A percentile compares a stretch with the other conserved stretches of the same genome.
phyloP scores from a whole-genome alignment of 2,329 filamentous ascomycete species.

The Cercospora beticola region DNA sequence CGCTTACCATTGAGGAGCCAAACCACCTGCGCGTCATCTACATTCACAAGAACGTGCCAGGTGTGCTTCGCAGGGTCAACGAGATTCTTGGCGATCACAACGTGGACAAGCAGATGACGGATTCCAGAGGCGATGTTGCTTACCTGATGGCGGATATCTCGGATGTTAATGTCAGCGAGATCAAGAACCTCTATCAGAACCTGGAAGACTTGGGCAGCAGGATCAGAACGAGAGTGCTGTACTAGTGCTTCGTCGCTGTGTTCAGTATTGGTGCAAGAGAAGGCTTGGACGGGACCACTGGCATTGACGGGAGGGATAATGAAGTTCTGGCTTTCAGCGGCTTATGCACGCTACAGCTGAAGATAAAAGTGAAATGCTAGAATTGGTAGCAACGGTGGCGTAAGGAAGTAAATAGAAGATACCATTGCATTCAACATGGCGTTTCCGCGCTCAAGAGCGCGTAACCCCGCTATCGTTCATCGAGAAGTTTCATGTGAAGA shows the following conservation, averaged over 20 bases:
- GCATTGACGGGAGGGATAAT: background rate
- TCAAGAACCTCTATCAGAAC: constrained; percentile 80
- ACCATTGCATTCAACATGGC: constrained; percentile 24
- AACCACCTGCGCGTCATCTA: constrained; percentile 92
- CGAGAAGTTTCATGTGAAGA: background rate
- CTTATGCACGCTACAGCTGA: background rate
- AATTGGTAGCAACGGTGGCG: background rate
- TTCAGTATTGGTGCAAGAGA: background rate
- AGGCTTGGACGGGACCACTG: background rate
- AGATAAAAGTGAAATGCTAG: background rate
- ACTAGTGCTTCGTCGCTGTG: constrained; percentile 31
- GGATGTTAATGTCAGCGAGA: constrained; percentile 74
- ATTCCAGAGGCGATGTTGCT: constrained; percentile 88
- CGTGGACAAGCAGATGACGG: constrained; percentile 97
- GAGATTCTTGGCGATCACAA: constrained; percentile 93
- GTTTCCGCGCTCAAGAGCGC: background rate
- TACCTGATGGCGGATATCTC: constrained; percentile 99
- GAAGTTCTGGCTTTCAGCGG: background rate
- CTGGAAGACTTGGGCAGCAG: constrained; percentile 66
- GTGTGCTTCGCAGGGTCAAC: constrained; percentile 92
- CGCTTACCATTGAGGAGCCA: constrained; percentile 83
- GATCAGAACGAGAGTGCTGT: constrained; percentile 51
- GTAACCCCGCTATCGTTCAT: background rate
- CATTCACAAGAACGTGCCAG: constrained; percentile 94
- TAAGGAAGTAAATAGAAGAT: background rate